phyloP scores from a whole-genome alignment of 106 monocot species.

The Ottelia alismoides region DNA sequence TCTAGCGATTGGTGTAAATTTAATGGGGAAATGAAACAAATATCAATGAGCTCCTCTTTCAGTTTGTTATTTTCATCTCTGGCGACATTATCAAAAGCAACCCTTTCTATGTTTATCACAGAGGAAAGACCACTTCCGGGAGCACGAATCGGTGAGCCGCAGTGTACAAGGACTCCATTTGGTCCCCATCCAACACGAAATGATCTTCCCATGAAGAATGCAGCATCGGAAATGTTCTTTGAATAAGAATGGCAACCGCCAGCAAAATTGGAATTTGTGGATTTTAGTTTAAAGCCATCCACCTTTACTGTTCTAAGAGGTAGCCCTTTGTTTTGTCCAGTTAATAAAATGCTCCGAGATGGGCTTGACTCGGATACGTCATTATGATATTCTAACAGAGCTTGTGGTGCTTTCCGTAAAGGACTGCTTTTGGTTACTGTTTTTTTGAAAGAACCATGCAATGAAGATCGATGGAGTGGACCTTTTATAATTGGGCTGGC shows the following conservation, averaged over 20 bases:
- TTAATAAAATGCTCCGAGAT: conserved; percentile 54
- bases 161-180: conserved; percentile 84
- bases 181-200: conserved; percentile 99
- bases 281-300: conserved; percentile 75
- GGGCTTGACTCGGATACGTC: conserved; percentile 27
- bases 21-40: conserved; percentile 54
- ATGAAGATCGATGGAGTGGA: no score
- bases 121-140: conserved; percentile 54
- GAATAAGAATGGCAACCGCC: conserved; percentile 26
- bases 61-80: conserved; percentile 71
- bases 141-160: conserved; percentile 55
- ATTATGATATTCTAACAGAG: conserved; percentile 63
- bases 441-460: conserved; percentile 32
- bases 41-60: conserved; percentile 64
- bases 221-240: conserved; percentile 75
- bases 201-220: conserved; percentile 90
- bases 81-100: conserved; percentile 48
- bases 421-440: conserved; percentile 22
- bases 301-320: conserved; percentile 36
- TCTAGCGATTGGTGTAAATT: conserved; percentile 70
- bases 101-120: conserved; percentile 57
- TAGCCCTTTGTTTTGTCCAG: conserved; percentile 54
- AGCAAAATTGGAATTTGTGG: conserved; percentile 49
- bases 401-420: conserved; percentile 32
- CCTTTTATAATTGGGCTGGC: no score